phyloP scores from a whole-genome alignment of 495 filamentous ascomycete genomes.

The Filosporella fistucella region DNA sequence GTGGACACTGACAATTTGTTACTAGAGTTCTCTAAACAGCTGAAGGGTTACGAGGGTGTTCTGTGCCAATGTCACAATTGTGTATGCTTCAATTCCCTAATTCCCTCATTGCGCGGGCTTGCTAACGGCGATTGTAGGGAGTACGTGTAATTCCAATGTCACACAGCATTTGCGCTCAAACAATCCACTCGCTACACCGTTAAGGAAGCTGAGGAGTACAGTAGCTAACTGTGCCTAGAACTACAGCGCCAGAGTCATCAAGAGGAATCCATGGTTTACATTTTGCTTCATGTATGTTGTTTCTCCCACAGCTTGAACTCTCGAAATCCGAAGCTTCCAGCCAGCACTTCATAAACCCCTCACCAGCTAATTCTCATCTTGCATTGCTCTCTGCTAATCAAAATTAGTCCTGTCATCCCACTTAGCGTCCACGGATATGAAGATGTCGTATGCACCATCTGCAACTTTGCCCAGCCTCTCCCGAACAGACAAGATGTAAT shows the following conservation, averaged over 20 bases:
- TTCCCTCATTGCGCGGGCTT: no score
- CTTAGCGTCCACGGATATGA: conserved; percentile 51
- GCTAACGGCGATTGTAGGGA: no score
- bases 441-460: conserved; percentile 48
- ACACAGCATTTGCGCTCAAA: no score
- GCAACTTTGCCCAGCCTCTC: conserved; percentile 52
- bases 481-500: conserved; percentile 46
- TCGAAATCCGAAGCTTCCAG: no score
- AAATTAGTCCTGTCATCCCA: conserved; percentile 48
- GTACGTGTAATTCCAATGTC: no score
- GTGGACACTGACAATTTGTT: background rate
- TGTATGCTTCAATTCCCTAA: conserved; percentile 13
- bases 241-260: conserved; percentile 43
- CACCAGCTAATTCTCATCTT: no score
- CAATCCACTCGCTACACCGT: no score
- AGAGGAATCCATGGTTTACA: conserved; percentile 52
- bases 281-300: conserved; percentile 58
- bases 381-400: no score
- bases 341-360: no score
- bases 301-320: no score
- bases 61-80: conserved; percentile 53
- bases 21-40: conserved; percentile 41
- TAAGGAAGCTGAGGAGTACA: no score
- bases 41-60: conserved; percentile 48
- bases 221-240: no score